Base-by-base conservation (phyloP, 805 yeast genomes). In the Naumovozyma castellii region DNA sequence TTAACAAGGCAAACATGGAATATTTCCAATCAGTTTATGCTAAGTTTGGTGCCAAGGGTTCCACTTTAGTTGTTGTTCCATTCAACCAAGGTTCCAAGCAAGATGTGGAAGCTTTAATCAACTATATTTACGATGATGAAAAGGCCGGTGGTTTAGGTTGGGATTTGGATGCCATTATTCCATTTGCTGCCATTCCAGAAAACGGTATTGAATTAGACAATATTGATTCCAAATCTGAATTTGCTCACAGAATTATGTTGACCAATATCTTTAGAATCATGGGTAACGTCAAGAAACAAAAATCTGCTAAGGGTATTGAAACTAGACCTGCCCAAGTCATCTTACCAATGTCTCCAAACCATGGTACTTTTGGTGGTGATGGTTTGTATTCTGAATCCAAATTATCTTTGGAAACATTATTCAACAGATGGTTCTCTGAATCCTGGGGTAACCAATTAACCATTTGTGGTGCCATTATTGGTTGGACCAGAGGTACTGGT, bases 401-500 rank as follows among this genome's bases (percentile, higher is more conserved):
- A 75, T 71, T 90, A 44, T 84, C 94, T 32, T 73, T 92, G 53
- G 99, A 92, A 71, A 90, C 97, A 25, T 71, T 92, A 61, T 87
- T 92, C 78, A 90, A 90, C 81, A 84, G 97, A 76, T 92, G 98
- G 98, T 75, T 80, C 67, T 88, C 98, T 36, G 99, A 92, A 73
- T 83, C 87, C 44, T 92, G 99, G 99, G 80, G 82, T 35, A 71
- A 83, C 49, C 92, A 84, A 71, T 78, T 92, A 69, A 92, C 97
- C 43, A 72, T 92, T 45, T 88, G 97, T 67, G 99, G 99, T 73
- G 97, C 98, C 35, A 76, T 92, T 51, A 92, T 92, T 65, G 99
- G 99, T 63, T 92, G 99, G 99, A 92, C 99, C 48, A 85, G 99
- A 75, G 99, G 99, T 67, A 92, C 99, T 44, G 99, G 99, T 60